phyloP scores from a whole-genome alignment of 1,139 yeast species.

The Candida sanyaensis region DNA sequence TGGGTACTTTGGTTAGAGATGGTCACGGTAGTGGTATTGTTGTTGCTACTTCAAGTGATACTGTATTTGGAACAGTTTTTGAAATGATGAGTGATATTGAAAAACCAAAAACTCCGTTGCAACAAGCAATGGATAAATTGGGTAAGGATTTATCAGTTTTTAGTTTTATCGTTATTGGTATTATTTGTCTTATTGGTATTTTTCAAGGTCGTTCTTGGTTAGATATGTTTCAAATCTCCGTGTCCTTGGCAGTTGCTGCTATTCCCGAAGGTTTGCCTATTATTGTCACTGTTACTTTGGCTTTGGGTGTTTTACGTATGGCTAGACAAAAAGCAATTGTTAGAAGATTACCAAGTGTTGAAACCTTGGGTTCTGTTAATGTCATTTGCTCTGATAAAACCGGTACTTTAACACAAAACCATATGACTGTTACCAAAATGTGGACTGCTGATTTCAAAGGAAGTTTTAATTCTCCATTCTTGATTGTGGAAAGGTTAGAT shows the following conservation, averaged over 20 bases:
- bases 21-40: constrained; percentile 94
- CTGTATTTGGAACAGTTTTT: constrained; percentile 88
- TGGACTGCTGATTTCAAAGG: constrained; percentile 79
- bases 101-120: constrained; percentile 95
- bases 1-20: constrained; percentile 95
- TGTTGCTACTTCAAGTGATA: constrained; percentile 82
- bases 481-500: constrained; percentile 50
- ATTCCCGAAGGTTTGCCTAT: constrained; percentile 98
- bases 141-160: constrained; percentile 86
- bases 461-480: constrained; percentile 45
- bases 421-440: constrained; percentile 85
- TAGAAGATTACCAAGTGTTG: constrained; percentile 90
- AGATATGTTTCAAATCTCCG: constrained; percentile 96
- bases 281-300: constrained; percentile 93
- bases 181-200: constrained; percentile 84
- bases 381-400: constrained; percentile 96
- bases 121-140: constrained; percentile 88
- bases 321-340: constrained; percentile 92
- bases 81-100: constrained; percentile 93
- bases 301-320: constrained; percentile 94
- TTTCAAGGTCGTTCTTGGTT: constrained; percentile 91
- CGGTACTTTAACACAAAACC: constrained; percentile 92
- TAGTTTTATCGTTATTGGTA: constrained; percentile 82
- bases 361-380: constrained; percentile 92
- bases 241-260: constrained; percentile 95